A percentile compares a stretch with the other conserved stretches of the same genome.
Evolutionary conservation across 208 protist genomes (phyloP).

Genomic region (Trypanosoma scelopori): DNA sequence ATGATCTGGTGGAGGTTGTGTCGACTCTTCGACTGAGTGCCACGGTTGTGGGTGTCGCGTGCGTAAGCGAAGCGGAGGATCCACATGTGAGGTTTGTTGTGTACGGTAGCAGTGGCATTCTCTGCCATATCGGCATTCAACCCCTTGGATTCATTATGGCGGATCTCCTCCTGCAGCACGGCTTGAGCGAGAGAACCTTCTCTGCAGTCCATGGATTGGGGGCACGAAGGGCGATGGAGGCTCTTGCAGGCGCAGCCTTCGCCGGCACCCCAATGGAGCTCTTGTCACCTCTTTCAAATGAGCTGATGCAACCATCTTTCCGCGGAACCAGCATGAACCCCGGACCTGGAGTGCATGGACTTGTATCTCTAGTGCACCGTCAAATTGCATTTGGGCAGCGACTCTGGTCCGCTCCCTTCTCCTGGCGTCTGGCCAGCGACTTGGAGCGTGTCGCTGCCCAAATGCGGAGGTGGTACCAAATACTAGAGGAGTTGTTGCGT

Average conservation of each 20-base stretch:
- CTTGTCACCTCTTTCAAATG: slow-evolving; percentile 11
- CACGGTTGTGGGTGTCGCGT: slow-evolving; percentile 37
- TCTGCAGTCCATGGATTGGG: slow-evolving; percentile 13
- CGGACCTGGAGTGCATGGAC: slow-evolving; percentile 10
- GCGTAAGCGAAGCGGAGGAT: slow-evolving; percentile 22
- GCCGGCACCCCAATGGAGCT: slow-evolving; percentile 5
- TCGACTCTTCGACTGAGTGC: slow-evolving; percentile 41
- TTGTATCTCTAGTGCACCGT: slow-evolving; percentile 13
- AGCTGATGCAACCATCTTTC: slow-evolving; percentile 19
- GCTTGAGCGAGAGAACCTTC: background rate
- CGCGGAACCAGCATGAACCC: slow-evolving; percentile 3
- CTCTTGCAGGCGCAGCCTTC: slow-evolving; percentile 11
- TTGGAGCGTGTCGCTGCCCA: slow-evolving; percentile 12
- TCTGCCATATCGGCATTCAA: slow-evolving; percentile 32
- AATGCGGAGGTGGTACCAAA: slow-evolving; percentile 13
- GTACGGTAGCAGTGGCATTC: slow-evolving; percentile 45
- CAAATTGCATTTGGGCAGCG: slow-evolving; percentile 6
- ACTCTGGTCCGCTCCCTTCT: slow-evolving; percentile 14
- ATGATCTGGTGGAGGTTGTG: slow-evolving; percentile 40
- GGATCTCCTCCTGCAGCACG: slow-evolving; percentile 11
- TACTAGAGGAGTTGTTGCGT: slow-evolving; percentile 35
- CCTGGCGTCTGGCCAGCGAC: slow-evolving; percentile 11
- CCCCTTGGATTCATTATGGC: slow-evolving; percentile 14
- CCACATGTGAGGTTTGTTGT: slow-evolving; percentile 41
- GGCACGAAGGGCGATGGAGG: slow-evolving; percentile 10